Conservation (phyloP, 331 rosid species). For the Malus hybrid region DNA sequence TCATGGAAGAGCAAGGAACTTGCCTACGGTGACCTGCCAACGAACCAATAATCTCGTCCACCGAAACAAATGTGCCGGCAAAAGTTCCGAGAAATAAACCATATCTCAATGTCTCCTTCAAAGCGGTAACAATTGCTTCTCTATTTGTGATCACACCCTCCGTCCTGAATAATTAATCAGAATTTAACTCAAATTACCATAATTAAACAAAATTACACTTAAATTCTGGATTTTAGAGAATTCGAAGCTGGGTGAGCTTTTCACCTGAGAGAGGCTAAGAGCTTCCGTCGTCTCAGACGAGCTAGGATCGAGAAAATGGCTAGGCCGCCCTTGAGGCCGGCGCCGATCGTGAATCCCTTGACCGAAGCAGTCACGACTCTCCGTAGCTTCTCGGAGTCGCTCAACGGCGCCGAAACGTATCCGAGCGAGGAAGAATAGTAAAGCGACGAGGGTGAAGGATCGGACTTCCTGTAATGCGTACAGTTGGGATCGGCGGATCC, state of each 20-base stretch:
- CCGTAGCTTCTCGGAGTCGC: conserved; percentile 58
- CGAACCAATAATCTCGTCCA: conserved; percentile 70
- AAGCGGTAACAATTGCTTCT: conserved; percentile 55
- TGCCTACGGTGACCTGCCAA: conserved; percentile 90
- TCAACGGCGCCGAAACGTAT: conserved; percentile 28
- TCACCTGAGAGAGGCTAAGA: conserved; percentile 49
- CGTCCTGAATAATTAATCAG: conserved; percentile 34
- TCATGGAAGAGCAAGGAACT: conserved; percentile 24
- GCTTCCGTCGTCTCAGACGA: conserved; percentile 57
- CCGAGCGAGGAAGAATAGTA: conserved; percentile 12
- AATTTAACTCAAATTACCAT: not conserved
- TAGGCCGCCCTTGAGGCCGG: conserved; percentile 92
- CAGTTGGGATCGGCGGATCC: conserved; percentile 19
- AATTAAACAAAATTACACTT: not conserved
- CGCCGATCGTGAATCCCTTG: conserved; percentile 87
- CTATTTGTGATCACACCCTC: conserved; percentile 48
- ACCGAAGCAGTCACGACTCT: conserved; percentile 57
- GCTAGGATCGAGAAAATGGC: conserved; percentile 79
- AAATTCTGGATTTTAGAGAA: not conserved
- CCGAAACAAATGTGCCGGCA: conserved; percentile 85
- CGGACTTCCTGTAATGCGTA: conserved; percentile 23
- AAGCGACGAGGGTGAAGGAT: conserved; percentile 23
- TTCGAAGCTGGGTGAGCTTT: not conserved
- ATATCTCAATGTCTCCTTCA: conserved; percentile 90
- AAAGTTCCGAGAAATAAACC: conserved; percentile 88